These are phyloP conservation scores for Blastocystis sp. DNA, from an alignment of 352 stramenopile genomes.

Conservation along the genomic window DNA sequence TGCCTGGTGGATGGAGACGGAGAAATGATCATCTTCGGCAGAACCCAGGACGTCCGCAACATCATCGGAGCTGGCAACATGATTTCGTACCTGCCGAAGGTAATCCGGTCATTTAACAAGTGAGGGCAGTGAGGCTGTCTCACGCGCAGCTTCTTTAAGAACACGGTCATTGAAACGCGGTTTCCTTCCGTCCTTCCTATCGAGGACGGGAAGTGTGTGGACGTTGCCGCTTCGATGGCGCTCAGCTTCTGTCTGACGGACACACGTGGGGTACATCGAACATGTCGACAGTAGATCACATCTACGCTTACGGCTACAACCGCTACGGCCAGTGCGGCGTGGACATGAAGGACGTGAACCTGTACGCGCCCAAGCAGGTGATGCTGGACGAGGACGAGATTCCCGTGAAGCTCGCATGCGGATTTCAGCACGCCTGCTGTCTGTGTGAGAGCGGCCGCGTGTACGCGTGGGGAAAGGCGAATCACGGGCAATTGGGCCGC, in stretches of 20 bases:
- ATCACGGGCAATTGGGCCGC: constrained; percentile 59
- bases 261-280: not conserved
- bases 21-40: constrained; percentile 64
- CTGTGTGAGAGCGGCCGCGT: constrained; percentile 57
- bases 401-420: constrained; percentile 35
- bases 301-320: constrained; percentile 67
- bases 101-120: constrained; percentile 64
- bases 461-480: constrained; percentile 62
- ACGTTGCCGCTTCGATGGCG: constrained; percentile 56
- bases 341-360: constrained; percentile 59
- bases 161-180: constrained; percentile 65
- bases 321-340: constrained; percentile 64
- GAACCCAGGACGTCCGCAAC: constrained; percentile 67
- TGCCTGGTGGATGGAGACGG: constrained; percentile 44
- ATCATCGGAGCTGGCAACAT: constrained; percentile 68
- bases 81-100: constrained; percentile 51
- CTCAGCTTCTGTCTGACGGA: constrained; percentile 45
- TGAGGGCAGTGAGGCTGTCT: not conserved
- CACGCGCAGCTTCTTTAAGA: constrained; percentile 58
- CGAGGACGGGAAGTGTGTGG: constrained; percentile 40
- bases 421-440: constrained; percentile 61
- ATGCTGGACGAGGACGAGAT: constrained; percentile 61
- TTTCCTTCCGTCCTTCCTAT: constrained; percentile 61
- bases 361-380: constrained; percentile 47
- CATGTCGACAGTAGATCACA: constrained; percentile 29